Conservation (phyloP, 106 monocot species). For the Dendrobium officinale region DNA sequence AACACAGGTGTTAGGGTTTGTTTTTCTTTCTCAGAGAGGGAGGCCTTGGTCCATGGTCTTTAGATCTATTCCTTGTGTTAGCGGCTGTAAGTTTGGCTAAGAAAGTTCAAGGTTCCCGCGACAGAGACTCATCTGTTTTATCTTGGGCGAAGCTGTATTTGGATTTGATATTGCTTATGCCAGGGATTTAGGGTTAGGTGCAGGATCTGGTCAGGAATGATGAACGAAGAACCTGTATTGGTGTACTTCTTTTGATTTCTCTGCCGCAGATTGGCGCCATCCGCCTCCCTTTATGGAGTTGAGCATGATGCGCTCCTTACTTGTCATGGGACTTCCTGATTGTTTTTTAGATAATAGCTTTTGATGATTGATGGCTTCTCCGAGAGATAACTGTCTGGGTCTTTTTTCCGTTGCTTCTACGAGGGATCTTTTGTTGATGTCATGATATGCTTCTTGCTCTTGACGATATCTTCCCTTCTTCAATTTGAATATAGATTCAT, state of each 20-base stretch:
- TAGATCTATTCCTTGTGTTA: conserved; percentile 6
- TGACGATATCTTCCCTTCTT: neutral
- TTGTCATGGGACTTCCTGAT: neutral
- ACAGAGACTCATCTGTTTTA: neutral
- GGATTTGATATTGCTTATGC: neutral
- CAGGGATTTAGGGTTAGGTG: neutral
- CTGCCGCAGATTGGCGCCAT: neutral
- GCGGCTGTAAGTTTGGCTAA: neutral
- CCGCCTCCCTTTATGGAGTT: neutral
- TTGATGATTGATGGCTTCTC: neutral
- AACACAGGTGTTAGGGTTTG: neutral
- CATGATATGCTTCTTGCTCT: conserved; percentile 1
- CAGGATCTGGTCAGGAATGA: neutral
- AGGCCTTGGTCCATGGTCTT: neutral
- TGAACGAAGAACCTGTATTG: conserved; percentile 2
- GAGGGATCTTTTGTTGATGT: neutral
- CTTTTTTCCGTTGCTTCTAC: conserved; percentile 3
- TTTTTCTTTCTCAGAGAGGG: neutral
- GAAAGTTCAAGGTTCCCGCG: neutral
- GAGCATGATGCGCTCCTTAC: conserved; percentile 3
- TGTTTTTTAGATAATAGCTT: neutral
- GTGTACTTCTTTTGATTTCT: neutral
- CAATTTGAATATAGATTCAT: neutral
- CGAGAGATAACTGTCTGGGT: neutral
- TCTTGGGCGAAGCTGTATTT: neutral